Evolutionary conservation across 106 monocot species (phyloP), one percentile per base, ranked within the genome.

Genomic region (Apostasia ramifera): DNA sequence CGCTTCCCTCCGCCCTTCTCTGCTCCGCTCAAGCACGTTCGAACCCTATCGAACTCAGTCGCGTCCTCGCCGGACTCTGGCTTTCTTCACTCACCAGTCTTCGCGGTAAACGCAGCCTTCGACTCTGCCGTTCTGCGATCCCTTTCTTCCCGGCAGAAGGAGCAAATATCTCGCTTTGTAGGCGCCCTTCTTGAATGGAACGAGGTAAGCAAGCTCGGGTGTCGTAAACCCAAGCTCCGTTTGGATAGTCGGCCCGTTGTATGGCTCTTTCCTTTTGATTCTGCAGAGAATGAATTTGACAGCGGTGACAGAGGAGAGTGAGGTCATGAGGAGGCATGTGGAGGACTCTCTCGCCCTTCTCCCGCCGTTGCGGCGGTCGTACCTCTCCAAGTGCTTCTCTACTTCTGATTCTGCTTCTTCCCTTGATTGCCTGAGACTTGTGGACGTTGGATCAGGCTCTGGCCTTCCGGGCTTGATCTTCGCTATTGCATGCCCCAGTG

Each of bases 391-490:
- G 6, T 84, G 82, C 60, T 11, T 71, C 9, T 1, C 42, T 5
- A 6, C 67, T n/a, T 1, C 69, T 41, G 68, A 58, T 39, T 74
- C 79, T 41, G 53, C 10, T 48, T 83, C 80, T 59, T 78, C 78
- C 43, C 66, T 8, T 44, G 88, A 79, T 14, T 73, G 49, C 15
- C 59, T 89, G 14, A 82, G 55, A 41, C 52, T 97, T n/a, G 80
- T 97, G 6, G 95, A 97, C 55, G 92, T 97, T 39, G 95, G 95
- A 15, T 92, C 89, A 1, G 95, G 92, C 4, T 84, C 95, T 11
- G 95, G 95, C 4, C 76, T 97, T 2, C 95, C 95, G 6, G 95
- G 95, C 8, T 14, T 97, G 37, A 82, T 97, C 41, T 71, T 92
- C 26, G 92, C 95, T 68, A 81, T 97, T 66, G 92, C 92, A 5